Base-by-base conservation (phyloP, 371 early-diverging fungal species). In the Mortierella sp. region DNA sequence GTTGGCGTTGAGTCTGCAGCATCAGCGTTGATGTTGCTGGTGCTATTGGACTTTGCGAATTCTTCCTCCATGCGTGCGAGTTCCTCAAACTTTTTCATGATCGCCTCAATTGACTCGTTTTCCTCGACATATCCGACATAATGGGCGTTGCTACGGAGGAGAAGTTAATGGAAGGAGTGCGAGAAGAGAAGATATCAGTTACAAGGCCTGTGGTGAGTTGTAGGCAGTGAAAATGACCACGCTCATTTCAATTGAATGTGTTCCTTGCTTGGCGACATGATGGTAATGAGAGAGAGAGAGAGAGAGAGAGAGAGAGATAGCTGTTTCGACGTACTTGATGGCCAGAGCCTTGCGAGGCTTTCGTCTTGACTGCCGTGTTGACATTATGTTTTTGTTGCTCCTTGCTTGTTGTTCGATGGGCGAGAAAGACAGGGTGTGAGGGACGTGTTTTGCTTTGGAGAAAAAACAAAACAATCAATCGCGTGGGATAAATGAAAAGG, bases 111-210 rank as follows among this genome's bases (percentile, higher is more conserved):
- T 1, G 97, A 97, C 91, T 98, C 98, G 77, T 93, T 95, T 86
- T 98, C 98, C 82, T 97, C 98, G 3, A 97, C 97, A 79, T 98
- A 98, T 42, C 98, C 98, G 45, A 98, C 98, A 92, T 97, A 98
- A 79, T 95, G 95, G 24, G 95, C 93, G 88, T 95, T 93, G 83
- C 97, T 97, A 88, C 31, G 13, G 57, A 11, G 8, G 63, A 48
- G 26, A 52, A 6, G n/a, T 16, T 14, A 19, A 11, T 31, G 8
- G 21, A 26, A 38, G 34, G 65, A 60, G 44, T 38, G 11, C 13
- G 3, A 38, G 42, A 1, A 38, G 42, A 1, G 5, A 38, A 38
- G 42, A 38, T 38, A 38, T 38, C 45, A 6, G 70, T 58, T 0
- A 5, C 28, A 2, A 42, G 55, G 44, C 57, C 34, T 57, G 74